A percentile compares a stretch with the other conserved stretches of the same genome.
These are phyloP conservation scores for Bruguiera gymnorhiza DNA, from an alignment of 345 rosid species.

Conservation along the genomic window DNA sequence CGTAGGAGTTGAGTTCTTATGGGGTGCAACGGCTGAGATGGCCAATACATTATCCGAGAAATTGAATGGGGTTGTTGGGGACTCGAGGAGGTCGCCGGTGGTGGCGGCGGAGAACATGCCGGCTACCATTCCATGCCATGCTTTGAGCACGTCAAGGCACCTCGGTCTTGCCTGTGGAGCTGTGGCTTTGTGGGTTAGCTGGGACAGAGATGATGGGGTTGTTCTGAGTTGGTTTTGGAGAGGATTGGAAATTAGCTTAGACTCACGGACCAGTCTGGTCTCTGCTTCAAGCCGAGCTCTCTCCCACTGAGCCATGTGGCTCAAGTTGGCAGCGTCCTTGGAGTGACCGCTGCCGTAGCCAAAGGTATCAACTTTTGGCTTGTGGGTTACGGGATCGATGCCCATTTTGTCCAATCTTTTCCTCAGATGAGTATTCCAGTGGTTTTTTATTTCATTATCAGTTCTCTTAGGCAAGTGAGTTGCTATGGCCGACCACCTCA, in stretches of 20 bases:
- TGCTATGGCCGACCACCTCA: constrained; percentile 13
- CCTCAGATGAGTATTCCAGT: constrained; percentile 18
- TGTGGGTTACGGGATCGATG: constrained; percentile 9
- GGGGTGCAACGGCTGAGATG: constrained; percentile 5
- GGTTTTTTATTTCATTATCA: constrained; percentile 16
- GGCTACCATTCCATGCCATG: constrained; percentile 37
- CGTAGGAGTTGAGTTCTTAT: too few relatives aligned
- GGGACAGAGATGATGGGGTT: neutral
- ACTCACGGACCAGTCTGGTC: constrained; percentile 23
- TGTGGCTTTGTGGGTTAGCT: too few relatives aligned
- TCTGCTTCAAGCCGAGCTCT: constrained; percentile 36
- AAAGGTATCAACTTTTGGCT: constrained; percentile 10
- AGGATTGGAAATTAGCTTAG: neutral
- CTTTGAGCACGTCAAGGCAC: constrained; percentile 49
- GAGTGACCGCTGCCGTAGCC: neutral
- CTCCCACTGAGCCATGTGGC: constrained; percentile 44
- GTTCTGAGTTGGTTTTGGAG: constrained; percentile 5
- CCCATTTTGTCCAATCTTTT: constrained; percentile 17
- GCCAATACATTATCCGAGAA: constrained; percentile 18
- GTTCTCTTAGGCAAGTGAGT: constrained; percentile 14
- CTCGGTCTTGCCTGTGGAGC: constrained; percentile 20
- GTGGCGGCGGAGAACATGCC: constrained; percentile 23
- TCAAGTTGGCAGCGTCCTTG: constrained; percentile 11
- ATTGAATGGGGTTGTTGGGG: constrained; percentile 33
- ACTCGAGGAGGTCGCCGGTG: constrained; percentile 22